These are phyloP conservation scores for Lachnellula arida DNA, from an alignment of 2,329 filamentous ascomycete genomes.

Conservation along the genomic window DNA sequence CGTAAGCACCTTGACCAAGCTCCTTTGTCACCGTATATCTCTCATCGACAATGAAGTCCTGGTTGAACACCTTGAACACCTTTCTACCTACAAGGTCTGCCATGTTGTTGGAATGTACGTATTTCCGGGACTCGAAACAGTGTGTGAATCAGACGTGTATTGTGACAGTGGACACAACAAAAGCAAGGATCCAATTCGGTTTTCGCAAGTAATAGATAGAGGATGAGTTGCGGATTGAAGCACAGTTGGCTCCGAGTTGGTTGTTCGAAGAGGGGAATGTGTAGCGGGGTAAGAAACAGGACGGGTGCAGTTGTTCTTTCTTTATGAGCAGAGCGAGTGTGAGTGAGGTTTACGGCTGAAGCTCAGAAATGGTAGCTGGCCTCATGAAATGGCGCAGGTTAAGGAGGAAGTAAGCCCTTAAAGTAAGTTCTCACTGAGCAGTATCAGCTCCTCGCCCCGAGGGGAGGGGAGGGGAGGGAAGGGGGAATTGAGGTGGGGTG, in stretches of 20 bases:
- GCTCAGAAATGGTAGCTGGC: constrained; percentile 4
- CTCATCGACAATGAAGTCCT: constrained; percentile 98
- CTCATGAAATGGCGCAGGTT: constrained; percentile 7
- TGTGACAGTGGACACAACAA: too few species aligned
- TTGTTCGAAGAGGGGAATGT: not conserved
- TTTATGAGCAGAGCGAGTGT: constrained; percentile 9
- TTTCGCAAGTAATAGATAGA: not conserved
- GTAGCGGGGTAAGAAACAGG: not conserved
- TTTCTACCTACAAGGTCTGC: constrained; percentile 59
- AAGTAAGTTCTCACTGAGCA: constrained; percentile 6
- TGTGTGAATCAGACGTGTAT: too few species aligned
- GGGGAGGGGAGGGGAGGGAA: not conserved
- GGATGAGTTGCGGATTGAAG: not conserved
- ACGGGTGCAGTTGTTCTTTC: not conserved
- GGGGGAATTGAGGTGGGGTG: constrained; percentile 2
- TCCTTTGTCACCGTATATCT: constrained; percentile 99
- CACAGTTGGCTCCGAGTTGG: not conserved
- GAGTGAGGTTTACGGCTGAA: not conserved
- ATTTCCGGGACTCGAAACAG: not conserved
- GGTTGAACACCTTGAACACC: constrained; percentile 99
- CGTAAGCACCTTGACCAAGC: constrained; percentile 94
- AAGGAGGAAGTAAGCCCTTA: constrained; percentile 13
- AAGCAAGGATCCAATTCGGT: too few species aligned
- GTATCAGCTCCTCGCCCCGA: constrained; percentile 1
- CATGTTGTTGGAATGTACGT: constrained; percentile 23